Conservation (phyloP, 805 yeast genomes). For the Suhomyces sp. region DNA sequence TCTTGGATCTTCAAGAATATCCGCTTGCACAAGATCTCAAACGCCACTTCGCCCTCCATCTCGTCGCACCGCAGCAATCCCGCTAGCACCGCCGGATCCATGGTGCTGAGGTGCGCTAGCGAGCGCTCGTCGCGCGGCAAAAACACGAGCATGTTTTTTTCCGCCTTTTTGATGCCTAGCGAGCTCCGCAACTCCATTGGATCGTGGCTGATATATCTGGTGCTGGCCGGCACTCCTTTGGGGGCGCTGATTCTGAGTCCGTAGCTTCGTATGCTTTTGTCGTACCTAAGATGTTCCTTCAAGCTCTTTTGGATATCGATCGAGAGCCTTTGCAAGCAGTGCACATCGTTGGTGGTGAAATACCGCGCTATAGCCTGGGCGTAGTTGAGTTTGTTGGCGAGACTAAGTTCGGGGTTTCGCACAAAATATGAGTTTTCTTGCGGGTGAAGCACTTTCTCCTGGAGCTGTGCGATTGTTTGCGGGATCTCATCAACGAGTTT, state of each 20-base stretch:
- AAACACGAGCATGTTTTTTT: constrained; percentile 8
- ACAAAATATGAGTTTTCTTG: constrained; percentile 10
- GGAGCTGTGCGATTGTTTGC: neutral
- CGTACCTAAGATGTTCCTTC: constrained; percentile 8
- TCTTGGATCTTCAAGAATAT: constrained; percentile 13
- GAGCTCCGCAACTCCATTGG: constrained; percentile 10
- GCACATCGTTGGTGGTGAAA: constrained; percentile 9
- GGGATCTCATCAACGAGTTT: neutral
- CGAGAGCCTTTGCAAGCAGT: constrained; percentile 9
- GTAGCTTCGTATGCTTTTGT: neutral
- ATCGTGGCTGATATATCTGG: constrained; percentile 4
- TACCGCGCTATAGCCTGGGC: constrained; percentile 12
- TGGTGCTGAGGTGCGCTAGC: constrained; percentile 1
- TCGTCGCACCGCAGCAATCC: constrained; percentile 11
- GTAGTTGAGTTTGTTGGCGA: constrained; percentile 7
- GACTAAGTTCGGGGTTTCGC: constrained; percentile 4
- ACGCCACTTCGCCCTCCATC: constrained; percentile 12
- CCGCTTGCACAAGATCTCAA: constrained; percentile 12
- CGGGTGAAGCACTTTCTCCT: neutral
- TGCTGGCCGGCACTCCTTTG: neutral
- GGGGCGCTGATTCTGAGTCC: neutral
- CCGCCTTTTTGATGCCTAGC: constrained; percentile 2
- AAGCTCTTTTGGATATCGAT: constrained; percentile 8
- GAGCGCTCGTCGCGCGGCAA: constrained; percentile 7
- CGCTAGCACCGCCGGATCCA: constrained; percentile 3